Conservation (phyloP, 257 asterid species). For the Solanum ossicruentum region DNA sequence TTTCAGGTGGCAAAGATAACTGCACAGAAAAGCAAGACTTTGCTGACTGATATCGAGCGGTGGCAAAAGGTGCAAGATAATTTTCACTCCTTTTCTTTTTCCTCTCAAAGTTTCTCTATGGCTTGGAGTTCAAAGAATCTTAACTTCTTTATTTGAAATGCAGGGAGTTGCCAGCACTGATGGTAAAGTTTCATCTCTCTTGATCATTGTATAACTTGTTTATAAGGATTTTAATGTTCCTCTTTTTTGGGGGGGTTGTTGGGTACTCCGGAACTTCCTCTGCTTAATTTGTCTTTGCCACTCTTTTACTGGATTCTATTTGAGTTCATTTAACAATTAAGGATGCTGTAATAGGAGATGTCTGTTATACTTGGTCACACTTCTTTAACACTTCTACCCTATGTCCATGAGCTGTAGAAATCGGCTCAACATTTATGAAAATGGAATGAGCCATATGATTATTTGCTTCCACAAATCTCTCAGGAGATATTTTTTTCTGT, state of each 20-base stretch:
- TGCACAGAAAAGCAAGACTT: conserved; percentile 84
- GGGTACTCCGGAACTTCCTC: background rate
- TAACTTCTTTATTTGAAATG: conserved; percentile 18
- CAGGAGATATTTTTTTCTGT: background rate
- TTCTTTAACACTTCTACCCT: background rate
- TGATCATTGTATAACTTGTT: background rate
- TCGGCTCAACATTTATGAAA: background rate
- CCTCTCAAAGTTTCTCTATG: background rate
- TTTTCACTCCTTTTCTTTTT: background rate
- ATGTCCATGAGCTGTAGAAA: background rate
- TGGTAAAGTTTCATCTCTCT: conserved; percentile 34
- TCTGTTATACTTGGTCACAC: background rate
- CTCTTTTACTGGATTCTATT: background rate
- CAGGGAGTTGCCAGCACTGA: conserved; percentile 97
- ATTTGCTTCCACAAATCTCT: background rate
- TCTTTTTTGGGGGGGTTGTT: background rate
- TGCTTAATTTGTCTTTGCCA: background rate
- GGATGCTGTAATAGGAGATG: background rate
- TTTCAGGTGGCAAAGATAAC: conserved; percentile 83
- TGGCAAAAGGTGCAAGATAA: conserved; percentile 71
- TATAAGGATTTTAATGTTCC: background rate
- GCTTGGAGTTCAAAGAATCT: background rate
- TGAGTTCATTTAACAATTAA: background rate
- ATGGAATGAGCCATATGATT: background rate
- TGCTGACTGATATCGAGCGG: conserved; percentile 76